Percentiles rank a stretch among this genome's conserved stretches.
These are phyloP conservation scores for Colletotrichum acutatum DNA, from an alignment of 2,329 filamentous ascomycete species.

Conservation along the genomic window DNA sequence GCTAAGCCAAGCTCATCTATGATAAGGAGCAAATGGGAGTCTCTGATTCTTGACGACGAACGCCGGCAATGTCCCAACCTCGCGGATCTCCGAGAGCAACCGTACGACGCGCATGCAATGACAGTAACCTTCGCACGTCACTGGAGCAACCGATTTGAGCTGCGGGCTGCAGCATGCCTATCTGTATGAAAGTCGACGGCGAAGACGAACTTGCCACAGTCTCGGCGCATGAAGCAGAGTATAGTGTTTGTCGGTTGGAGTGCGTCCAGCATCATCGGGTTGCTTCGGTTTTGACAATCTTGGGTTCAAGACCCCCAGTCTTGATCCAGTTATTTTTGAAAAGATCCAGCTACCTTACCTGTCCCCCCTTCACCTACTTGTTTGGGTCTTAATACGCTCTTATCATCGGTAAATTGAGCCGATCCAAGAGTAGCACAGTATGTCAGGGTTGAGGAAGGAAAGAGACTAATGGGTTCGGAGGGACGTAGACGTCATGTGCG, in stretches of 20 bases:
- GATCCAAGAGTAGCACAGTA: background rate
- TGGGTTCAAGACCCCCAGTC: background rate
- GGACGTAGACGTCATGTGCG: background rate
- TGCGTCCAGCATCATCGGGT: background rate
- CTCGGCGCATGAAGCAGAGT: background rate
- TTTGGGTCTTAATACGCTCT: background rate
- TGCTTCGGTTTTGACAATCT: background rate
- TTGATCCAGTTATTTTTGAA: background rate
- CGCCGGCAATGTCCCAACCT: background rate
- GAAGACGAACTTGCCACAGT: background rate
- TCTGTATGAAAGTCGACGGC: background rate
- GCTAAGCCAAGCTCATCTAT: background rate
- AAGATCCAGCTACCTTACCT: background rate
- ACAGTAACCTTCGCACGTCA: constrained; percentile 4
- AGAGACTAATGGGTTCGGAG: background rate
- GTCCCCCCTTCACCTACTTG: background rate
- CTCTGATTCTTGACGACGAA: background rate
- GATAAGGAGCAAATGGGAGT: background rate
- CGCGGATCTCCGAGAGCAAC: background rate
- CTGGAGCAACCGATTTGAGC: background rate
- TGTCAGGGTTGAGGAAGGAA: background rate
- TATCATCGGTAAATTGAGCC: background rate
- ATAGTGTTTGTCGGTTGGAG: background rate
- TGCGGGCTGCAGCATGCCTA: background rate
- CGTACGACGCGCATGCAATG: background rate